These are phyloP conservation scores for Sarocladiaceae sp. DNA, from an alignment of 2,329 filamentous ascomycete genomes.

Conservation along the genomic window DNA sequence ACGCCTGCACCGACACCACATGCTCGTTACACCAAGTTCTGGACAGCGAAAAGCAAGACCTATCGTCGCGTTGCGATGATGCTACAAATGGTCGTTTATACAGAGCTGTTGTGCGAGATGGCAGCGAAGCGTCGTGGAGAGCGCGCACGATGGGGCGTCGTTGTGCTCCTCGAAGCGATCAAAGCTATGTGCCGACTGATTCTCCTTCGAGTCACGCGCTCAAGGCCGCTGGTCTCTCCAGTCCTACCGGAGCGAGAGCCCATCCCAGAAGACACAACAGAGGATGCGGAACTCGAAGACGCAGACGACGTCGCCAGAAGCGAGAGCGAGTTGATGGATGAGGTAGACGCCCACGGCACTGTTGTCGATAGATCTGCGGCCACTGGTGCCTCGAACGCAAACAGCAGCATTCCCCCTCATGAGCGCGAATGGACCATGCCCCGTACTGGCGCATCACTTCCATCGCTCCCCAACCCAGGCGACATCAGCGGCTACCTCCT, in stretches of 20 bases:
- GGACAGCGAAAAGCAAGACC: constrained; percentile 57
- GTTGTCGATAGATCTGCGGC: not conserved
- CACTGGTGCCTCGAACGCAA: not conserved
- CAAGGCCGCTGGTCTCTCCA: constrained; percentile 76
- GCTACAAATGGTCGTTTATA: constrained; percentile 89
- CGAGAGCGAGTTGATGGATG: constrained; percentile 39
- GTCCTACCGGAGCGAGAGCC: constrained; percentile 82
- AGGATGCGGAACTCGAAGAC: constrained; percentile 37
- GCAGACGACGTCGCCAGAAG: constrained; percentile 34
- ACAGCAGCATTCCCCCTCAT: constrained; percentile 21
- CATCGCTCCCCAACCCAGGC: constrained; percentile 72
- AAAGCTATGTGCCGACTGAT: constrained; percentile 83
- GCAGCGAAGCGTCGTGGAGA: constrained; percentile 82
- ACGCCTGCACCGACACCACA: constrained; percentile 52
- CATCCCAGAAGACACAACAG: constrained; percentile 53
- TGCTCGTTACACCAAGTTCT: constrained; percentile 63
- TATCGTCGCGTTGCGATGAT: constrained; percentile 80
- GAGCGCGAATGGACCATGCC: constrained; percentile 82
- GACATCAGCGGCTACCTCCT: constrained; percentile 87
- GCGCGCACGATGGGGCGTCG: constrained; percentile 76
- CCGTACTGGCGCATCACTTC: constrained; percentile 82
- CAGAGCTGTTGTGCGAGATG: constrained; percentile 97
- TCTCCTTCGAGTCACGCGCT: constrained; percentile 77
- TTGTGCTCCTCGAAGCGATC: constrained; percentile 78
- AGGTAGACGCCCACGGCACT: constrained; percentile 21